Evolutionary conservation across 805 yeast species (phyloP), one percentile per base, ranked within the genome.

Genomic region (Cyberlindnera petersonii): DNA sequence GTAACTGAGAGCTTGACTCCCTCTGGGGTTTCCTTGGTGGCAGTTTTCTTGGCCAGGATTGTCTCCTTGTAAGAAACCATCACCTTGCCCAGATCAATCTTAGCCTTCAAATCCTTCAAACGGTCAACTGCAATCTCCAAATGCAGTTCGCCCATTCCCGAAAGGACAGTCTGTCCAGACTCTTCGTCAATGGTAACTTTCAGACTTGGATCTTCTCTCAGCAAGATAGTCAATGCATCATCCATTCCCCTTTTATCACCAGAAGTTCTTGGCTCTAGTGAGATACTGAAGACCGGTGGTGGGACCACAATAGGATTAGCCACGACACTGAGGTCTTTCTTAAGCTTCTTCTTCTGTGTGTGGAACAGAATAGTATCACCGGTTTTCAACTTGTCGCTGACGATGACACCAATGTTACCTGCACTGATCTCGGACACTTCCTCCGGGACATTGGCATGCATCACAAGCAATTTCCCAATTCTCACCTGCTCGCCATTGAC

Each of bases 91-190:
- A 87, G 71, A 23, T 79, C 80, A 1, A 86, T 83, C 40, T 81
- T 78, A 3, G 95, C 96, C 58, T 82, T 82, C 72, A 88, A 70
- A 42, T 87, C 95, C 30, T 74, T 75, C n/a, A 86, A 63, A 39
- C 97, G 69, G 52, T 86, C 93, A 33, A 71, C 72, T 2, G 93
- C 84, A 48, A 93, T 88, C 50, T 93, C 98, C 35, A 93, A 69
- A 63, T 93, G 98, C 33, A 93, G 69, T 56, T 93, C 98, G 28
- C 98, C 98, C 98, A 91, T 91, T 23, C 98, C 98, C 15, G 95
- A 80, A 22, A 93, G 62, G 20, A 89, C 74, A 2, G 89, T 80
- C 63, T 93, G 97, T 6, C 93, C 95, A 40, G 86, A 69, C 50
- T 91, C 98, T 43, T 86, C 89, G 58, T 93, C 86, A 35, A 69